Conservation (phyloP, 768 basidiomycete species). For the Gloeostereum incarnatum region DNA sequence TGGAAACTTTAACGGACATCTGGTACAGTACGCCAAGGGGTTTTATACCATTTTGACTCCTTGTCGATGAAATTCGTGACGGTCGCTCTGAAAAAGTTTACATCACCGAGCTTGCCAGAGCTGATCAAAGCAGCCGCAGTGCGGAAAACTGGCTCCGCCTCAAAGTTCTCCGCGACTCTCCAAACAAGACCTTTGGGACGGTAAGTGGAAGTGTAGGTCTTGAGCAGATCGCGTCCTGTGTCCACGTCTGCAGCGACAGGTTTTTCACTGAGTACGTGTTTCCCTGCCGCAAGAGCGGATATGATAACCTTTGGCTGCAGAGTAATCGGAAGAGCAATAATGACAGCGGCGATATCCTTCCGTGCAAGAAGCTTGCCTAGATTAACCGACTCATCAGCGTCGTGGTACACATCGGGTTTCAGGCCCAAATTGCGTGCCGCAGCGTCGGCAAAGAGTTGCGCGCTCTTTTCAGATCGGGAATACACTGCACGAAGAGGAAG, state of each 20-base stretch:
- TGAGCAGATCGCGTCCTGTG: constrained; percentile 53
- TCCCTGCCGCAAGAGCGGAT: constrained; percentile 61
- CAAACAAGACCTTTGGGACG: constrained; percentile 64
- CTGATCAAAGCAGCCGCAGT: constrained; percentile 38
- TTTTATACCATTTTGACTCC: constrained; percentile 70
- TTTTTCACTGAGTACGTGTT: constrained; percentile 87
- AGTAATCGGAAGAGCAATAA: constrained; percentile 72
- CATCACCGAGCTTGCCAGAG: constrained; percentile 60
- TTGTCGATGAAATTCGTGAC: constrained; percentile 45
- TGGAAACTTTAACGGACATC: constrained; percentile 39
- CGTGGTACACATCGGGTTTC: constrained; percentile 46
- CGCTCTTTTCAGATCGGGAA: constrained; percentile 63
- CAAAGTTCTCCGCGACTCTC: constrained; percentile 76
- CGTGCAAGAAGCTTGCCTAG: constrained; percentile 61
- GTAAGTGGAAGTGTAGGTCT: constrained; percentile 54
- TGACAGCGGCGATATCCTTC: constrained; percentile 61
- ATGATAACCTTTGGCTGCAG: constrained; percentile 61
- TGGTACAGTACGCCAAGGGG: constrained; percentile 76
- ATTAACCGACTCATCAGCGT: constrained; percentile 31
- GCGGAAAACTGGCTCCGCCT: constrained; percentile 52
- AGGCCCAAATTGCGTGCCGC: constrained; percentile 34
- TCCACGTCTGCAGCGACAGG: constrained; percentile 70
- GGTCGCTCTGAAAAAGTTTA: constrained; percentile 55
- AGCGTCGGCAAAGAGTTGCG: constrained; percentile 38
- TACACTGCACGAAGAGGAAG: constrained; percentile 59